These are phyloP conservation scores for Aspergillus saccharolyticus DNA, from an alignment of 495 filamentous ascomycete species.

Conservation along the genomic window DNA sequence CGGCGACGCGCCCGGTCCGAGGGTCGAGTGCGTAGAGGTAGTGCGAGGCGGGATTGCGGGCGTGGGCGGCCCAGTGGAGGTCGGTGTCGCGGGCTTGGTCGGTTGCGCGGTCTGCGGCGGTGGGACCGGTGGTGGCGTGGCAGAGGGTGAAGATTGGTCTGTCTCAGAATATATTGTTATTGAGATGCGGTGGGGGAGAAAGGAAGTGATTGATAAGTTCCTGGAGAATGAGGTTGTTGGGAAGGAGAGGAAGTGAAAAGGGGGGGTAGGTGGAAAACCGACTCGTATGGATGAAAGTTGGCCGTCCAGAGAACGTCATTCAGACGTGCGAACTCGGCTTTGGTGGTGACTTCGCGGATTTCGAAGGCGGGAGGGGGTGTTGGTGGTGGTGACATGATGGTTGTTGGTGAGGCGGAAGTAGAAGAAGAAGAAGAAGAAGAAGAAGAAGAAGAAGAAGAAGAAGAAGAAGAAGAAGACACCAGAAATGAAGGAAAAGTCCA, in stretches of 20 bases:
- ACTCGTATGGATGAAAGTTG: slow-evolving; percentile 15
- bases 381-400: neutral
- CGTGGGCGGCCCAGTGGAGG: slow-evolving; percentile 11
- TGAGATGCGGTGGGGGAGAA: neutral
- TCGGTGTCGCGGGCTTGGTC: slow-evolving; percentile 14
- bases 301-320: slow-evolving; percentile 12
- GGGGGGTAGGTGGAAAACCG: too few species aligned
- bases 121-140: slow-evolving; percentile 12
- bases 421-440: too few species aligned
- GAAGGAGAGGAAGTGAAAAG: neutral
- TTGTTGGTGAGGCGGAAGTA: too few species aligned
- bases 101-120: slow-evolving; percentile 5
- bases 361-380: neutral
- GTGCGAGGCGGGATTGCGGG: slow-evolving; percentile 11
- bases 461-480: too few species aligned
- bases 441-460: too few species aligned
- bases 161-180: neutral
- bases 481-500: too few species aligned
- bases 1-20: slow-evolving; percentile 18
- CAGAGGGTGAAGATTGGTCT: slow-evolving; percentile 14
- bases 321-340: neutral
- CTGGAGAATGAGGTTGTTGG: neutral
- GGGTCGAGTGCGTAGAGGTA: slow-evolving; percentile 16
- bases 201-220: neutral
- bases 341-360: neutral